Percentiles rank a stretch among this genome's conserved stretches.
Conservation (phyloP, 306 rosid species). For the Fragaria vesca region DNA sequence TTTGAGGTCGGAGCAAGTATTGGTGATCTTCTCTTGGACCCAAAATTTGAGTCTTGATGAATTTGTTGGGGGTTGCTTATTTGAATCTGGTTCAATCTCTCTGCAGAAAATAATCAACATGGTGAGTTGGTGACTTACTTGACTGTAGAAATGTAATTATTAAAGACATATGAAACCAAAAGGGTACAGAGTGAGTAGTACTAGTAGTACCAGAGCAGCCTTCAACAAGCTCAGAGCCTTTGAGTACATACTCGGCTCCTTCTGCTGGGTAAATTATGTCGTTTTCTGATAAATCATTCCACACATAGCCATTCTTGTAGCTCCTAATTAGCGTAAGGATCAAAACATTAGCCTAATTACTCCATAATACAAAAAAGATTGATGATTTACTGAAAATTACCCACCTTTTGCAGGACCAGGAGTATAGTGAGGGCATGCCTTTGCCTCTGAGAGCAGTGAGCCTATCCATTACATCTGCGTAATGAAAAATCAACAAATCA, state of each 20-base stretch:
- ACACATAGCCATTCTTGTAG: constrained; percentile 82
- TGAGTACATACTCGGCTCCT: constrained; percentile 82
- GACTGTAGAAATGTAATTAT: neutral
- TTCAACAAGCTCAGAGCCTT: constrained; percentile 73
- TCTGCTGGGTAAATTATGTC: constrained; percentile 72
- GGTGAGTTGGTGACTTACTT: neutral
- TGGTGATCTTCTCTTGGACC: constrained; percentile 25
- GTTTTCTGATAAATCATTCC: constrained; percentile 71
- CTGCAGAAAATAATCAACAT: constrained; percentile 28
- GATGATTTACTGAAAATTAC: neutral
- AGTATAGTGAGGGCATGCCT: constrained; percentile 78
- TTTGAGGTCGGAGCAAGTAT: constrained; percentile 24
- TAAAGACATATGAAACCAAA: no score
- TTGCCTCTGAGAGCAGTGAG: constrained; percentile 70
- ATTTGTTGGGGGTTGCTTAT: constrained; percentile 27
- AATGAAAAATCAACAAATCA: neutral
- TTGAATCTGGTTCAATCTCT: constrained; percentile 50
- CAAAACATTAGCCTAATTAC: neutral
- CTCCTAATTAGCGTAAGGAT: constrained; percentile 35
- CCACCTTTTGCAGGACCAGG: constrained; percentile 94
- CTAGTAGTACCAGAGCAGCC: constrained; percentile 41
- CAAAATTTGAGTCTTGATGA: constrained; percentile 35
- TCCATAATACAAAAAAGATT: neutral
- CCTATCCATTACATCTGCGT: constrained; percentile 68
- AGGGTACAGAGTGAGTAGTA: neutral